phyloP scores from a whole-genome alignment of 2,329 filamentous ascomycete species.

The Diaporthe destruens region DNA sequence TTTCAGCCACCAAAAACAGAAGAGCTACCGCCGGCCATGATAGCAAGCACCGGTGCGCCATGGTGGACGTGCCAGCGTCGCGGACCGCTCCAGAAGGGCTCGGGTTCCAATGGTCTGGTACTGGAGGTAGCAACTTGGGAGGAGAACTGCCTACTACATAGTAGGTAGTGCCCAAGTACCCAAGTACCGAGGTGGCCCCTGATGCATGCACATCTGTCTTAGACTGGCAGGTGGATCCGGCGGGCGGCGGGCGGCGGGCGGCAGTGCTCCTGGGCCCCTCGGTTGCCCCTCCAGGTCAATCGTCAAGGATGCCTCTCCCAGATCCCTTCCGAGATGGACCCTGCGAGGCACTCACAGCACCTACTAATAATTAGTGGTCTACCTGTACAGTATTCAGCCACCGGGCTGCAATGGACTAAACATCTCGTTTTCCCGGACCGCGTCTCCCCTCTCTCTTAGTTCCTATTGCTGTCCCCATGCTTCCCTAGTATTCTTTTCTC shows the following conservation, averaged over 20 bases:
- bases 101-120: background rate
- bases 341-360: no score
- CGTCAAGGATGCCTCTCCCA: conserved; percentile 21
- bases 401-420: conserved; percentile 17
- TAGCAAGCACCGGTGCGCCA: background rate
- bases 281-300: background rate
- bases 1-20: background rate
- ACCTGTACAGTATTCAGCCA: conserved; percentile 15
- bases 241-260: conserved; percentile 26
- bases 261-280: conserved; percentile 26
- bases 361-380: background rate
- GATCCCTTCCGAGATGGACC: conserved; percentile 29
- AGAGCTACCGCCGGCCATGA: background rate
- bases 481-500: background rate
- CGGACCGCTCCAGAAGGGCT: background rate
- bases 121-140: background rate
- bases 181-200: background rate
- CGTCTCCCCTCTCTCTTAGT: background rate
- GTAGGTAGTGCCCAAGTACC: background rate
- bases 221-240: conserved; percentile 17
- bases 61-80: background rate
- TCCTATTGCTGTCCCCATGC: conserved; percentile 9
- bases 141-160: no score
- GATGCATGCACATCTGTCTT: conserved; percentile 6
- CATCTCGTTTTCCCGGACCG: conserved; percentile 1